Base-by-base conservation (phyloP, 169 alveolate species). In the Plasmodium inui region DNA sequence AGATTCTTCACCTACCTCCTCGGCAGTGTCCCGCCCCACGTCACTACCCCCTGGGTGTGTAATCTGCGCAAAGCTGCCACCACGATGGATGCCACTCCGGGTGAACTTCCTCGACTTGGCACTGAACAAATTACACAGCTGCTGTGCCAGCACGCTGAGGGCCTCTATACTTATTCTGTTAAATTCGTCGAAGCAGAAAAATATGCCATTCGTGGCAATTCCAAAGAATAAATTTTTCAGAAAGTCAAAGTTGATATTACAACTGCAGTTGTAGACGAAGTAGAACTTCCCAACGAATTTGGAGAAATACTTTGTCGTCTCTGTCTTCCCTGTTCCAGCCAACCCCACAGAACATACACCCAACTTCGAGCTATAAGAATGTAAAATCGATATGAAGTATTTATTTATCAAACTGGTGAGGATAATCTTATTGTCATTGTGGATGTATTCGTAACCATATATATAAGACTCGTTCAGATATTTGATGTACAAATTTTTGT, bases 271-370 rank as follows among this genome's bases (percentile, higher is more conserved):
- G 97, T 99, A 99, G 6, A 99, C 99, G 83, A 99, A 95, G 71
- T 98, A 99, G 72, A 98, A 97, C 81, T 99, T 95, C n/a, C 99
- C 99, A 55, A 99, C 94, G 82, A 98, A 98, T 12, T 97, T 93
- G 19, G 99, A 99, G 41, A 99, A 96, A 19, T 99, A 99, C 89
- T 99, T 99, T 22, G 99, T 99, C 0, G 99, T 97, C 96, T 99
- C 99, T 46, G 99, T 99, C 95, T 99, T 99, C 12, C 99, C 99
- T 3, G 99, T 98, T 30, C 99, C 99, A 7, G 99, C 99, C 26
- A 99, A 99, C 9, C 99, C 99, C 86, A 98, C 99, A 12, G 99
- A 99, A 37, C 98, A 98, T 7, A 99, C 99, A 9, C 99, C 99
- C 80, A 98, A 96, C 85, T 99, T 97, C 96, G 98, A 96, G 83